Base-by-base conservation (phyloP, 2,329 filamentous ascomycete species). In the Ceratocystis cacaofunesta region DNA sequence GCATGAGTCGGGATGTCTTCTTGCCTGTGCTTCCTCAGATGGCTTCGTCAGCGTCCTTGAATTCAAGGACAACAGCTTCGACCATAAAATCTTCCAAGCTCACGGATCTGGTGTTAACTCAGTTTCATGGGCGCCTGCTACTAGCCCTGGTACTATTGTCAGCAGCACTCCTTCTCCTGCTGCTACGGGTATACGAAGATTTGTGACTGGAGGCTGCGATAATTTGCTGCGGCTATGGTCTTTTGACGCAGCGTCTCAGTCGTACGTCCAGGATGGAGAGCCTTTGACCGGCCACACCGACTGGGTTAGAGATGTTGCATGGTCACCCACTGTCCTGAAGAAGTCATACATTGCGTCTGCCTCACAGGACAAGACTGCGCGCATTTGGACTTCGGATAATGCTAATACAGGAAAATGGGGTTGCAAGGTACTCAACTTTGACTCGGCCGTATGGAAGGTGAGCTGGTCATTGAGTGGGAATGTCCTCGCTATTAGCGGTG, bases 381-480 rank as follows among this genome's bases (percentile, higher is more conserved):
- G 91, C 70, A 96, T 99, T 77, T 99, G 94, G 94, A 97, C 92
- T 8, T 86, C 83, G 32, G 87, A 90, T 71, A 70, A 73, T 7
- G 71, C 74, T 8, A 77, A 82, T 30, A 78, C 84, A 17, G 83
- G 82, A 28, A 85, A 90, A 72, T 99, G 94, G 94, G 85, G 86
- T 67, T 86, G 84, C 76, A 94, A 95, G 75, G 85, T 88, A 50
- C 81, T 99, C 69, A 85, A 87, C 71, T 95, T 99, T 71, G 92
- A 96, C 68, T 85, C 88, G 3, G 87, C 92, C 60, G 83, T 96
- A 67, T 99, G 94, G 94, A 86, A 94, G 65, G 94, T 96, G 58
- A 96, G 90, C 80, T 99, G 94, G 94, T 96, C 91, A 71, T 80
- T 97, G 73, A 96, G 90, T 75, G 94, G 94, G 63, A 99, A 99